A percentile compares a stretch with the other conserved stretches of the same genome.
phyloP scores from a whole-genome alignment of 2,329 filamentous ascomycete genomes.

The Alternaria arborescens region DNA sequence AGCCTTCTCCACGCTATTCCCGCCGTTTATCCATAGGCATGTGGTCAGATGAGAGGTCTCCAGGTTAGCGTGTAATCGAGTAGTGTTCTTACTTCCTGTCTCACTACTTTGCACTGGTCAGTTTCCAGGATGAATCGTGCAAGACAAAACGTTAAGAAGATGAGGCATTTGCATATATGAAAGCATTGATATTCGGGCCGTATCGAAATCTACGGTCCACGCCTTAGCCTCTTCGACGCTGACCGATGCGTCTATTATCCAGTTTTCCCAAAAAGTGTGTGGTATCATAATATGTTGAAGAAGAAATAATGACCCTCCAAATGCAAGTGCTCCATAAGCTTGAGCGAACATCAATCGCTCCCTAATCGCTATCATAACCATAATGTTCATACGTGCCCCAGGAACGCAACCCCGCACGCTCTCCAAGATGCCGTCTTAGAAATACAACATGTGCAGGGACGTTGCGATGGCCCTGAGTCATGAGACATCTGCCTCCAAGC shows the following conservation, averaged over 20 bases:
- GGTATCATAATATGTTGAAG: constrained; percentile 23
- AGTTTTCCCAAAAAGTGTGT: constrained; percentile 10
- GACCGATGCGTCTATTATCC: constrained; percentile 7
- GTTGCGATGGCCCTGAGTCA: background rate
- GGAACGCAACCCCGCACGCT: background rate
- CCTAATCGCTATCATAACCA: constrained; percentile 6
- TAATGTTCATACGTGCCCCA: background rate
- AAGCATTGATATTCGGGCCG: background rate
- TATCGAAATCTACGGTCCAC: background rate
- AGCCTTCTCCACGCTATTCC: constrained; percentile 1
- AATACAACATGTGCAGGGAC: background rate
- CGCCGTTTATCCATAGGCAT: background rate
- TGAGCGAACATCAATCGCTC: background rate
- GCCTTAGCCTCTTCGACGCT: background rate
- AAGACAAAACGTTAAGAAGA: background rate
- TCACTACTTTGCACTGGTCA: background rate
- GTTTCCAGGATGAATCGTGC: no score
- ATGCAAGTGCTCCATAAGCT: background rate
- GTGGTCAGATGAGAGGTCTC: constrained; percentile 1
- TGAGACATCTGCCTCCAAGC: background rate
- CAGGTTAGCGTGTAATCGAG: background rate
- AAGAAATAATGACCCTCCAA: background rate
- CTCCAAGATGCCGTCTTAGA: constrained; percentile 2
- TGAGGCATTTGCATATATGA: background rate
- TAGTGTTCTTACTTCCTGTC: background rate